phyloP scores from a whole-genome alignment of 768 basidiomycete genomes.

The Pisolithus marmoratus region DNA sequence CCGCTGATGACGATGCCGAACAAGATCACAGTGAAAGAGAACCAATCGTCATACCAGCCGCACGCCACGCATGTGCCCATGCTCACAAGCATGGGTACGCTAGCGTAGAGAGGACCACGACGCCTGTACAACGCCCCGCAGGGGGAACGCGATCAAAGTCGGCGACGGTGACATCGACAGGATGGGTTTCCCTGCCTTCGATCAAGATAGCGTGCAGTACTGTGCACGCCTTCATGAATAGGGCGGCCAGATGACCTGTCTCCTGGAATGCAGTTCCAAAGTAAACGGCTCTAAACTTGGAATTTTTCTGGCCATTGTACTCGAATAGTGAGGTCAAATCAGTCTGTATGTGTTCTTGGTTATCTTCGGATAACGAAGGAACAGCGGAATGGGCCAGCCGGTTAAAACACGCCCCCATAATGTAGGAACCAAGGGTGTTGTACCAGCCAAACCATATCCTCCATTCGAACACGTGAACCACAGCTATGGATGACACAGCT shows the following conservation, averaged over 20 bases:
- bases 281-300: conserved; percentile 19
- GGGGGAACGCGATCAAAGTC: conserved; percentile 5
- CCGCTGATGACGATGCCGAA: conserved; percentile 28
- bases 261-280: conserved; percentile 22
- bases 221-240: conserved; percentile 16
- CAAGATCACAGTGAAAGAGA: conserved; percentile 22
- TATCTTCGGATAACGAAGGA: neutral
- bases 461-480: conserved; percentile 27
- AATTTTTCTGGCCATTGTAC: conserved; percentile 21
- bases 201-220: conserved; percentile 1
- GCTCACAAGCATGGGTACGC: conserved; percentile 23
- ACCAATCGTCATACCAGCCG: conserved; percentile 24
- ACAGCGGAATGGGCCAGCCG: conserved; percentile 17
- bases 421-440: conserved; percentile 33
- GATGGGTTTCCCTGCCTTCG: conserved; percentile 10
- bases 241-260: conserved; percentile 26
- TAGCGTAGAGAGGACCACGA: conserved; percentile 4
- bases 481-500: conserved; percentile 32
- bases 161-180: conserved; percentile 14
- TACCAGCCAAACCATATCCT: conserved; percentile 33
- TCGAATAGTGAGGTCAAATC: conserved; percentile 19
- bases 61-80: conserved; percentile 18
- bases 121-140: neutral
- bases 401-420: conserved; percentile 27
- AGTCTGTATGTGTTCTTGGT: neutral